Evolutionary conservation across 179 eudicot species (phyloP).

Genomic region (Beta lomatogona): DNA sequence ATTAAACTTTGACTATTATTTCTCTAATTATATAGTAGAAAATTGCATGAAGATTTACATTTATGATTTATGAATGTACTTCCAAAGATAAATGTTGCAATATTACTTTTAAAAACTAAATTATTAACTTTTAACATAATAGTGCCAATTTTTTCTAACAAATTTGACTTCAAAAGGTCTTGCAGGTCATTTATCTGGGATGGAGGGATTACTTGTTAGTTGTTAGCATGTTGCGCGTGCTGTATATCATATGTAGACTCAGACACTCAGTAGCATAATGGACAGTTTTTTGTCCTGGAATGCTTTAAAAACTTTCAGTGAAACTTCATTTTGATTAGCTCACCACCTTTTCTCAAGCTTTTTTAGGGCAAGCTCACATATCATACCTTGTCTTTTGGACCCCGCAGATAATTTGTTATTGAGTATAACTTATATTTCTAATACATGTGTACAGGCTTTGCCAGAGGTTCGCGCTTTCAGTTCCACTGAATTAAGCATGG

Average conservation of each 20-base stretch:
- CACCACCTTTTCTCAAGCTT: not conserved
- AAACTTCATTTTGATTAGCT: not conserved
- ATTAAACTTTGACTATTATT: not conserved
- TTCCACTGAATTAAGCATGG: conserved; percentile 71
- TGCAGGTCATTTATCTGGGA: not conserved
- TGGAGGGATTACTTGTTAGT: not conserved
- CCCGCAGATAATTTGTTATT: not conserved
- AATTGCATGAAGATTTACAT: not conserved
- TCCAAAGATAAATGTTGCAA: not conserved
- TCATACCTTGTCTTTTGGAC: not conserved
- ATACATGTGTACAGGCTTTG: conserved; percentile 53
- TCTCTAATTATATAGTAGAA: not conserved
- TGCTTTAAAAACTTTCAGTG: not conserved
- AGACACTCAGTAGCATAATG: too few relatives aligned
- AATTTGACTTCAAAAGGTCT: not conserved
- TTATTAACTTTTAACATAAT: not conserved
- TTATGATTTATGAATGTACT: not conserved
- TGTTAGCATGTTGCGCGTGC: not conserved
- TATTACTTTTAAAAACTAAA: not conserved
- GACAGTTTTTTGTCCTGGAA: too few relatives aligned
- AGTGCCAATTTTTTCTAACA: not conserved
- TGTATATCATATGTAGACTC: too few relatives aligned
- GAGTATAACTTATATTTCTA: conserved; percentile 23
- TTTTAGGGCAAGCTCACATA: not conserved
- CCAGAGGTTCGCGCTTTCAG: conserved; percentile 60